phyloP scores from a whole-genome alignment of 768 basidiomycete species.

The Strobilomyces confusus region DNA sequence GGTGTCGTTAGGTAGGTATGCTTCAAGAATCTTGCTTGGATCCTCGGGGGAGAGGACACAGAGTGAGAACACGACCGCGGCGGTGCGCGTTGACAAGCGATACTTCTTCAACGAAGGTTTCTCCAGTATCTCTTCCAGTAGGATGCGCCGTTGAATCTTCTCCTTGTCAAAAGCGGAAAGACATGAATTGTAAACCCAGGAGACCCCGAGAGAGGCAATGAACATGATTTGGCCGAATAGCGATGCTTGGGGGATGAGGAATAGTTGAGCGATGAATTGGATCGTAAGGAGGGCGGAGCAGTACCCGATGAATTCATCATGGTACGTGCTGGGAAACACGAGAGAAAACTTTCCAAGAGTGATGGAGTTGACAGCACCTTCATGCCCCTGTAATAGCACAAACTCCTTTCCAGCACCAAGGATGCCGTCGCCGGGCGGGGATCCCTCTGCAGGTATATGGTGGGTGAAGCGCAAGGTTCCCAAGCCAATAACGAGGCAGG shows the following conservation, averaged over 20 bases:
- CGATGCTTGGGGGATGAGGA: slow-evolving; percentile 26
- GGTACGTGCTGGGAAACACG: not conserved
- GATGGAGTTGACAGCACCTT: slow-evolving; percentile 21
- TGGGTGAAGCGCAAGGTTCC: slow-evolving; percentile 15
- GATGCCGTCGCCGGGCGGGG: slow-evolving; percentile 26
- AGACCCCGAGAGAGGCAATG: slow-evolving; percentile 22
- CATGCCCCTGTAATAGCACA: slow-evolving; percentile 2
- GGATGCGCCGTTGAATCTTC: slow-evolving; percentile 11
- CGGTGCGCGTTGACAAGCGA: not conserved
- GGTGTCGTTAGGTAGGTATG: slow-evolving; percentile 9
- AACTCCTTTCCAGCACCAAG: slow-evolving; percentile 10
- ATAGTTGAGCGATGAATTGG: slow-evolving; percentile 27
- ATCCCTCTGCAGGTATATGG: slow-evolving; percentile 12
- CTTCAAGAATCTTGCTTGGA: slow-evolving; percentile 6
- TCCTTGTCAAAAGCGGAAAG: slow-evolving; percentile 31
- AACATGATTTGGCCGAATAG: slow-evolving; percentile 31
- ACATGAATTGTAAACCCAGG: slow-evolving; percentile 26
- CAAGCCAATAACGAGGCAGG: slow-evolving; percentile 22
- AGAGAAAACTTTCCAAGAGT: slow-evolving; percentile 20
- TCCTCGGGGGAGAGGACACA: slow-evolving; percentile 4
- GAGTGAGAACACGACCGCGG: slow-evolving; percentile 5
- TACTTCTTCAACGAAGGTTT: slow-evolving; percentile 1
- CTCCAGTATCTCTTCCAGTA: not conserved
- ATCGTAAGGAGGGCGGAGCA: slow-evolving; percentile 19
- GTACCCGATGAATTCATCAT: slow-evolving; percentile 4